Evolutionary conservation across 805 yeast species (phyloP), one percentile per base, ranked within the genome.

Genomic region (Pichia membranifaciens): DNA sequence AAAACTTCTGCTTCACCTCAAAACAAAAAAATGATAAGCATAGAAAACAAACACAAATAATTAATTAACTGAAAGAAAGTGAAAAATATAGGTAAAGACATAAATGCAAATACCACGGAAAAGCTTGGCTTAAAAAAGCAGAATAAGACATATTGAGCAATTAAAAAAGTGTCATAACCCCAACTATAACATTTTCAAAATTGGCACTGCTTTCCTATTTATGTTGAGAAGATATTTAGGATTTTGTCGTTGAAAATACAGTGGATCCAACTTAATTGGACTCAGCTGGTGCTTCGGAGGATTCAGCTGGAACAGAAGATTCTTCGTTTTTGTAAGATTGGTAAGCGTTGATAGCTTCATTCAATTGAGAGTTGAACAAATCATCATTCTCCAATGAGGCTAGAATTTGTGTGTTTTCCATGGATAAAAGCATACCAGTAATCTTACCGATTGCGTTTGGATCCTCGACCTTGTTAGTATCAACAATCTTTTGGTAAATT

Each of bases 351-450:
- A 84, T 79, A 58, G 99, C 99, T 71, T 91, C 98, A 61, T 84
- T 84, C 66, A 91, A 88, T 70, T 89, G 96, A 69, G 82, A 81
- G 74, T 83, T 82, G 76, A 93, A 87, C 59, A 84, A 79, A 60
- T 81, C 89, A 56, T 88, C 96, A 68, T 90, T 93, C 65, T 87
- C 95, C 69, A 88, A 80, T 68, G 91, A 77, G 53, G 85, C 84
- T 64, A 90, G 73, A 61, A 93, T 86, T 74, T 91, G 96, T 63
- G 81, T 81, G 72, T 86, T 87, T 66, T 89, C 95, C 81, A 91
- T 82, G 67, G 90, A 96, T 66, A 93, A 80, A 76, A 93, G 81
- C 98, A 93, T 93, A 76, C 98, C 97, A 57, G 99, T 93, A 68
- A 93, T 87, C 77, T 90, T 91, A 74, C 96, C 96, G 58, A 97